Conservation (phyloP, 768 basidiomycete genomes). For the Russula griseocarnosa region DNA sequence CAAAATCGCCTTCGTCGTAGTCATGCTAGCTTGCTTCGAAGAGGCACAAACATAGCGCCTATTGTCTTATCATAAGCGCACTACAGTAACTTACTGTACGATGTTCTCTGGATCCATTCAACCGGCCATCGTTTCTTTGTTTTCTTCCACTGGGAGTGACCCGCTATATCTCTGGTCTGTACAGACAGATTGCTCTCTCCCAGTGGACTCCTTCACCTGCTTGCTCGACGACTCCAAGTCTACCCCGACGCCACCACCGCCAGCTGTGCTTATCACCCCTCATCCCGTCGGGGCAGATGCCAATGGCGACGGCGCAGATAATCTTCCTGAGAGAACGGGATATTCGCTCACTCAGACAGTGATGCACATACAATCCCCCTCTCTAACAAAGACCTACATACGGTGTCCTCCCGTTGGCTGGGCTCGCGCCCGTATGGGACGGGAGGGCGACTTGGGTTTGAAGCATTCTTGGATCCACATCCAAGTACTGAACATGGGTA, state of each 20-base stretch:
- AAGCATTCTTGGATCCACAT: conserved; percentile 72
- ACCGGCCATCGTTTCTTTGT: conserved; percentile 61
- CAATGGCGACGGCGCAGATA: conserved; percentile 25
- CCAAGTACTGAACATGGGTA: conserved; percentile 63
- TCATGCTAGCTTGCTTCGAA: neutral
- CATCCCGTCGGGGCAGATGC: conserved; percentile 34
- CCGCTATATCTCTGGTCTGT: conserved; percentile 55
- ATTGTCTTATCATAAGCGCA: too few relatives aligned
- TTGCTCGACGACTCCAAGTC: conserved; percentile 58
- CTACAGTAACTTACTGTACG: too few relatives aligned
- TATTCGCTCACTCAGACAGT: conserved; percentile 57
- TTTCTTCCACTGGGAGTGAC: conserved; percentile 67
- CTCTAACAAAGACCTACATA: conserved; percentile 61
- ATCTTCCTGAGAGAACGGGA: conserved; percentile 35
- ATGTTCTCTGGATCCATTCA: conserved; percentile 63
- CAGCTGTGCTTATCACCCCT: conserved; percentile 45
- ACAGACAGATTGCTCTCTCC: conserved; percentile 46
- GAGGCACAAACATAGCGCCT: neutral
- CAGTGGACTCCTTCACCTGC: conserved; percentile 61
- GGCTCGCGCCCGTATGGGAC: conserved; percentile 15
- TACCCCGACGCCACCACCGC: conserved; percentile 43
- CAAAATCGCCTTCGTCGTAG: neutral
- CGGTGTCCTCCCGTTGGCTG: conserved; percentile 48
- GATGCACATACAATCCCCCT: conserved; percentile 77
- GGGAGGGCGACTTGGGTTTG: conserved; percentile 46